Base-by-base conservation (phyloP, 768 basidiomycete species). In the Termitomyces heimii region DNA sequence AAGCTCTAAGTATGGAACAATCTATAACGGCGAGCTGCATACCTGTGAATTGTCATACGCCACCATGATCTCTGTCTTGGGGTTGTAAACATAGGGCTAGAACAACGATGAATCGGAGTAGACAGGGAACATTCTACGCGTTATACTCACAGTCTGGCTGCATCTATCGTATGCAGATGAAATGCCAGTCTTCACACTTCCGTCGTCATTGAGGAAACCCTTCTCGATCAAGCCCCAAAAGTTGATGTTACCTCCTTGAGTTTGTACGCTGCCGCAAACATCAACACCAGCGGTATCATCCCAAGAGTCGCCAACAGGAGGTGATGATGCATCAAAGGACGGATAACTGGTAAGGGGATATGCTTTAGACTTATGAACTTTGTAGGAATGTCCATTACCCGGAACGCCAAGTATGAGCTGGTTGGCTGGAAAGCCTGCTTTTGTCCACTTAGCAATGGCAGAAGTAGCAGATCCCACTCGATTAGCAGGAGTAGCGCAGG, bases 401-500 rank as follows among this genome's bases (percentile, higher is more conserved):
- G 94, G 79, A 0, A 98, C 86, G 51, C 92, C 95, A 35, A 98
- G 81, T 18, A 92, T 83, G 51, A 96, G 81, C 59, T 79, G 66
- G 45, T 75, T 67, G 10, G 76, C 69, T 22, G 94, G 89, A 67
- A 98, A 82, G 31, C 90, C 90, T 26, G 94, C 92, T 0, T 67
- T 68, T 1, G 75, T 80, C 94, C 94, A 97, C 13, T 77, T 74
- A 6, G 75, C 66, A 37, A 97, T 80, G 5, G 90, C 88, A 26
- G 84, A 83, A 5, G 78, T 75, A 12, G 90, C 94, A 55, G 92
- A 95, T 5, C 91, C 92, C 26, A 76, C 73, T 57, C 86, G 86
- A 55, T 82, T 76, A 8, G 70, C 66, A 9, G 82, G 68, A 34
- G 82, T 63, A 0, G 84, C 82, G 66, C 95, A 98, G 1, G 80